Evolutionary conservation across 495 filamentous ascomycete genomes (phyloP).

Genomic region (Penicillium macrosclerotiorum): DNA sequence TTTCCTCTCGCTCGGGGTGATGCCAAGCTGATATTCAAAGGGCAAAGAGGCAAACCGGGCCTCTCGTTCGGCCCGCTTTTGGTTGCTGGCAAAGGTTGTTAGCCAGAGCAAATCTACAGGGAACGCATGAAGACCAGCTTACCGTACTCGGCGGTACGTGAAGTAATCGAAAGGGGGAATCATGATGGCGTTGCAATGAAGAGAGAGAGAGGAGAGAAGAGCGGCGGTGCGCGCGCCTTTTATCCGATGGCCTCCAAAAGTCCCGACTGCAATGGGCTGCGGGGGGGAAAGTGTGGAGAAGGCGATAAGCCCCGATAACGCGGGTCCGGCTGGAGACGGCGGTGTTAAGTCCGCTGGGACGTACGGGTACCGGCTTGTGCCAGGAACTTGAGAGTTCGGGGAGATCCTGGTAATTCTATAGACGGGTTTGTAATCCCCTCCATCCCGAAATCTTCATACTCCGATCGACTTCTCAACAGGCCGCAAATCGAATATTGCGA

Average conservation of each 20-base stretch:
- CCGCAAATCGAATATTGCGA: too few species aligned
- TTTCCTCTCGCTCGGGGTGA: slow-evolving; percentile 57
- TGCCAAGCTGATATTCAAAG: slow-evolving; percentile 58
- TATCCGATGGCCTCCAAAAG: slow-evolving; percentile 28
- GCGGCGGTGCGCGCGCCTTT: slow-evolving; percentile 15
- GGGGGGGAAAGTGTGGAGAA: slow-evolving; percentile 24
- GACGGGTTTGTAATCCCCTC: too few species aligned
- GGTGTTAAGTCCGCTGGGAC: slow-evolving; percentile 15
- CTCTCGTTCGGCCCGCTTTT: slow-evolving; percentile 75
- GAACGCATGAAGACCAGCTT: slow-evolving; percentile 11
- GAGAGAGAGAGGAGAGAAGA: slow-evolving; percentile 1
- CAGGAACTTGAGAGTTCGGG: too few species aligned
- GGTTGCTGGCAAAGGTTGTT: slow-evolving; percentile 52
- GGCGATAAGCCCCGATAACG: slow-evolving; percentile 12
- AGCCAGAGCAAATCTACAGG: background rate
- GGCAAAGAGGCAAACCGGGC: slow-evolving; percentile 66
- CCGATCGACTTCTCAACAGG: too few species aligned
- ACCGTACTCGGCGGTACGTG: slow-evolving; percentile 55
- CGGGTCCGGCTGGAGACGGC: slow-evolving; percentile 12
- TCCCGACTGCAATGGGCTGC: too few species aligned
- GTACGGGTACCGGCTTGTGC: too few species aligned
- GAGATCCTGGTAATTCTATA: too few species aligned
- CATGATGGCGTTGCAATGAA: slow-evolving; percentile 34
- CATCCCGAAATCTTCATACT: too few species aligned
- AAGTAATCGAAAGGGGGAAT: slow-evolving; percentile 60